Evolutionary conservation across 306 rosid species (phyloP), one percentile per base, ranked within the genome.

Genomic region (Alnus rubra): DNA sequence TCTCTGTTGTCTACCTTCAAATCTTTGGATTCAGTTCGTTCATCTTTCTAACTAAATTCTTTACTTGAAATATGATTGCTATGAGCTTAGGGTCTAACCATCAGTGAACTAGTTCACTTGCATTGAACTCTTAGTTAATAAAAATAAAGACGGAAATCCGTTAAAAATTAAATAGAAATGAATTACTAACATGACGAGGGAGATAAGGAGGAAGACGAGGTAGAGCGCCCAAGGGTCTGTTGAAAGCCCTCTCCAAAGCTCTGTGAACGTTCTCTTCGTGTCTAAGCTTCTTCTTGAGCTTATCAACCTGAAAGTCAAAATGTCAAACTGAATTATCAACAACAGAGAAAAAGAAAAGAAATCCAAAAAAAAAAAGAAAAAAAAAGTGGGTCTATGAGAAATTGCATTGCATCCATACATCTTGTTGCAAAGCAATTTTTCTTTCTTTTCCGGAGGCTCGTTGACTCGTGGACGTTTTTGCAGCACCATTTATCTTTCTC

Each of bases 161-260:
- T 33, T 42, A 23, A 58, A 67, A 78, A 83, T 65, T n/a, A 45
- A 56, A 16, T 12, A 59, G 64, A 78, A 60, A 69, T 16, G 31
- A 74, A 77, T 69, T 55, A 88, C 96, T 86, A 44, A 96, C 99
- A 59, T 79, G 42, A 63, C 94, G 87, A 80, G 99, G 98, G 63
- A 96, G 96, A 80, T 85, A 93, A 39, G 98, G 97, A 72, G 96
- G 99, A 64, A 93, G 94, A 84, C 99, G 98, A 76, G 99, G 99
- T 19, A 96, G 86, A 78, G 98, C 92, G 55, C 99, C 99, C 86
- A 96, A 78, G 54, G 98, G 97, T 73, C 99, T 87, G 56, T 76
- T 88, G 82, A 93, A 91, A 84, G 99, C 99, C 84, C 99, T 93
- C 79, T 90, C 83, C 83, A 96, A 78, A 75, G 98, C 94, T 80